Evolutionary conservation across 177 flowering plant species (phyloP).

Genomic region (Vitis hybrid): DNA sequence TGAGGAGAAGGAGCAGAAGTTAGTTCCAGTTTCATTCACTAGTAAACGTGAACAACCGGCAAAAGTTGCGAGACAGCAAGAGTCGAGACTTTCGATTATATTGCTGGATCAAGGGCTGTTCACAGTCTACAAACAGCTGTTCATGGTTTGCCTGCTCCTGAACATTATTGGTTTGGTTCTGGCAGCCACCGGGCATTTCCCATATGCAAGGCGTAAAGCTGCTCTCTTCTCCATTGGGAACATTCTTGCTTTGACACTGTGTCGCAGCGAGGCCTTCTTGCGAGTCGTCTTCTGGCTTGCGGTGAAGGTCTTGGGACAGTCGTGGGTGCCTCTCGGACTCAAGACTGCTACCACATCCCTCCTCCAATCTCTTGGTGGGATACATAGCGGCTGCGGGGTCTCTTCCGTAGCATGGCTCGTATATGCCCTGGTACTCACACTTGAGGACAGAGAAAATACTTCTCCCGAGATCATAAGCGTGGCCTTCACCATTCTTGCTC

Average conservation of each 20-base stretch:
- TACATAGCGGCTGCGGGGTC: constrained; percentile 41
- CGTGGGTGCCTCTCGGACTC: constrained; percentile 28
- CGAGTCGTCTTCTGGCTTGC: constrained; percentile 39
- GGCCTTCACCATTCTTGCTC: constrained; percentile 32
- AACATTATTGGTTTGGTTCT: constrained; percentile 27
- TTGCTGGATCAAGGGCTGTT: constrained; percentile 47
- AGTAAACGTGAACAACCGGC: no score
- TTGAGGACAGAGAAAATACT: constrained; percentile 23
- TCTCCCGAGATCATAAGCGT: constrained; percentile 29
- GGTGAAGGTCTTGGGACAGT: constrained; percentile 28
- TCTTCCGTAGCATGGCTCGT: constrained; percentile 42
- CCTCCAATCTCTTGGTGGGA: constrained; percentile 40
- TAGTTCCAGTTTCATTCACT: background rate
- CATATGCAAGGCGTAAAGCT: constrained; percentile 24
- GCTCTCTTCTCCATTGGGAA: constrained; percentile 36
- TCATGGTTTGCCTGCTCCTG: constrained; percentile 18
- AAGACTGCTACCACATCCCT: constrained; percentile 37
- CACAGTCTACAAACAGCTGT: constrained; percentile 46
- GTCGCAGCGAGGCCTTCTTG: constrained; percentile 36
- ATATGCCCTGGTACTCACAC: constrained; percentile 27
- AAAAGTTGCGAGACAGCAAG: background rate
- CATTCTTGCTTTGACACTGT: constrained; percentile 33
- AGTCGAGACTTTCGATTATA: constrained; percentile 35
- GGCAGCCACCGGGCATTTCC: constrained; percentile 32
- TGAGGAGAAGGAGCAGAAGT: constrained; percentile 20